Percentiles rank a stretch among this genome's conserved stretches.
Conservation (phyloP, 768 basidiomycete genomes). For the Hortiboletus flavorubellus region DNA sequence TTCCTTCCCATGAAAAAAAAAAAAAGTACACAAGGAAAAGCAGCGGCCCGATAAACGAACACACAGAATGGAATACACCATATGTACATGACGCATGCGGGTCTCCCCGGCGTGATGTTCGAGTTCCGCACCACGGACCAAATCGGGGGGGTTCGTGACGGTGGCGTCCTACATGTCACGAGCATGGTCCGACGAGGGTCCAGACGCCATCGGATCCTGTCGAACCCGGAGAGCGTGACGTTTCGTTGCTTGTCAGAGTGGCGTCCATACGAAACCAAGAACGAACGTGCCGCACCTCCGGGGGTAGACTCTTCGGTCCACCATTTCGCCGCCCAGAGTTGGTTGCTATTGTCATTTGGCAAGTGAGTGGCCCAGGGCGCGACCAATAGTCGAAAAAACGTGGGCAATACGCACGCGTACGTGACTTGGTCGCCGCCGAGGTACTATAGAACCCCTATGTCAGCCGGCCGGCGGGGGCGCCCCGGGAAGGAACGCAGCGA, state of each 20-base stretch:
- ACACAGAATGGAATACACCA: no score
- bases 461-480: background rate
- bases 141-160: no score
- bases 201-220: slow-evolving; percentile 10
- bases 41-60: no score
- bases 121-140: no score
- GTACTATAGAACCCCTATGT: slow-evolving; percentile 37
- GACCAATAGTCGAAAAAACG: no score
- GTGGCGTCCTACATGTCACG: background rate
- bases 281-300: background rate
- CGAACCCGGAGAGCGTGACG: no score
- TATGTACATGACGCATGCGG: no score
- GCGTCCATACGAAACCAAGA: background rate
- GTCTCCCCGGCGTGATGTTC: no score
- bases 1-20: no score
- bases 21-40: no score
- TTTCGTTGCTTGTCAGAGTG: background rate
- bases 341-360: background rate
- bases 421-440: slow-evolving; percentile 37
- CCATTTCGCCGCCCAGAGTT: slow-evolving; percentile 16
- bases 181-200: slow-evolving; percentile 14
- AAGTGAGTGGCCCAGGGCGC: no score
- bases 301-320: slow-evolving; percentile 12
- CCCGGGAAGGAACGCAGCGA: background rate
- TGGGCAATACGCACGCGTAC: slow-evolving; percentile 34